These are phyloP conservation scores for Sugiyamaella chiloensis DNA, from an alignment of 805 yeast species.

Conservation along the genomic window DNA sequence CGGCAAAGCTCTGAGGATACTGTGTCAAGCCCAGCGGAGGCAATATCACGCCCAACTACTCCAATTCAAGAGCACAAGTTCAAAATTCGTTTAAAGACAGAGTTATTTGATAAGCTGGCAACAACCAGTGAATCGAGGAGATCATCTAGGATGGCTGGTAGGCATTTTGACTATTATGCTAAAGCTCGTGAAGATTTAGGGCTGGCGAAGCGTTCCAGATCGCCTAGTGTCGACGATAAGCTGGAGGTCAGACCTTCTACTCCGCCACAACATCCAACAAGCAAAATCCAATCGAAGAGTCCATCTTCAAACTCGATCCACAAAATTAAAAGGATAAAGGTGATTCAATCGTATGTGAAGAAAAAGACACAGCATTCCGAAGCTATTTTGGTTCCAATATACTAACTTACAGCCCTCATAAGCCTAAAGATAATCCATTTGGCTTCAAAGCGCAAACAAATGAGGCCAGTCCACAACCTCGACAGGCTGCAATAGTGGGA, in stretches of 20 bases:
- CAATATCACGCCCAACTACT: constrained; percentile 12
- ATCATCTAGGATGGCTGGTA: constrained; percentile 13
- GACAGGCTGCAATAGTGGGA: constrained; percentile 20
- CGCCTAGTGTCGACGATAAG: not conserved
- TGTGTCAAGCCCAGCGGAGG: constrained; percentile 3
- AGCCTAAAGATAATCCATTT: constrained; percentile 40
- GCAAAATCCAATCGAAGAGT: not conserved
- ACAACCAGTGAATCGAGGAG: constrained; percentile 17
- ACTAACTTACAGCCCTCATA: constrained; percentile 21
- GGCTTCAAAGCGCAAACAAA: constrained; percentile 39
- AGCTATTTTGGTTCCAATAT: too few relatives aligned
- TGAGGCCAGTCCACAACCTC: constrained; percentile 32
- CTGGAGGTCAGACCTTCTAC: not conserved
- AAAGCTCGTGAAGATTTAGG: constrained; percentile 21
- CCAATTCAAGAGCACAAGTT: constrained; percentile 22
- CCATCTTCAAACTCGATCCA: constrained; percentile 19
- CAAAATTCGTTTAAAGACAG: constrained; percentile 25
- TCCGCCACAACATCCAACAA: constrained; percentile 4
- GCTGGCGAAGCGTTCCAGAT: not conserved
- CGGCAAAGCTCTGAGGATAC: not conserved
- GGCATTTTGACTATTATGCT: constrained; percentile 17
- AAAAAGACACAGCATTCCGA: too few relatives aligned
- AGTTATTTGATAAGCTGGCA: constrained; percentile 21
- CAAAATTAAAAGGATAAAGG: constrained; percentile 14
- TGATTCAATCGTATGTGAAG: constrained; percentile 16